Percentiles rank a stretch among this genome's conserved stretches.
phyloP scores from a whole-genome alignment of 108 stramenopile genomes.

The Mediolabrus comicus region DNA sequence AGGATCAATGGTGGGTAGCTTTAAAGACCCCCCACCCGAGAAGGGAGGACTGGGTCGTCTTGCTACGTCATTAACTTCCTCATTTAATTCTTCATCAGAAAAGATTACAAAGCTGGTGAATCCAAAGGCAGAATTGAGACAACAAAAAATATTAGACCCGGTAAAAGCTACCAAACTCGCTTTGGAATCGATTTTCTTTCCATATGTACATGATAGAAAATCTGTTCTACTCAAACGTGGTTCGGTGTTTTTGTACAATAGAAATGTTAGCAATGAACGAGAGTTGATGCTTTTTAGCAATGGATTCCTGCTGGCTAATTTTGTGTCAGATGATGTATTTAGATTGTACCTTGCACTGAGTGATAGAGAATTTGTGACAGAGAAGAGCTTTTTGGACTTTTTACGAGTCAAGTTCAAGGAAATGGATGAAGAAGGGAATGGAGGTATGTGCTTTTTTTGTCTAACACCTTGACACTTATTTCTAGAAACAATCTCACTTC shows the following conservation, averaged over 20 bases:
- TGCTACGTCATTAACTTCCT: background rate
- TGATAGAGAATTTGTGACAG: slow-evolving; percentile 16
- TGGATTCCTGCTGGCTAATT: slow-evolving; percentile 9
- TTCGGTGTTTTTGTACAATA: slow-evolving; percentile 3
- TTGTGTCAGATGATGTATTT: slow-evolving; percentile 10
- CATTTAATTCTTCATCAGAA: background rate
- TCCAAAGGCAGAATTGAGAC: background rate
- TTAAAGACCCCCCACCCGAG: background rate
- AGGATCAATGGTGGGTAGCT: background rate
- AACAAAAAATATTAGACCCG: background rate
- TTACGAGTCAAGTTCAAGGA: background rate
- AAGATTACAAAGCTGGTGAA: background rate
- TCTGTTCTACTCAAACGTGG: slow-evolving; percentile 22
- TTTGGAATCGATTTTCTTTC: slow-evolving; percentile 10
- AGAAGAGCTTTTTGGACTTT: slow-evolving; percentile 10
- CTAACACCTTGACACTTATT: background rate
- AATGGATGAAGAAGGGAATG: background rate
- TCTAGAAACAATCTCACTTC: background rate
- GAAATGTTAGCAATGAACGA: slow-evolving; percentile 5
- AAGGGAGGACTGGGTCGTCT: background rate
- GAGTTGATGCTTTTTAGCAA: slow-evolving; percentile 25
- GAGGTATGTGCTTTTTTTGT: background rate
- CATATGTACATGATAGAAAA: slow-evolving; percentile 16
- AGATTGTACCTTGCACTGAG: slow-evolving; percentile 6
- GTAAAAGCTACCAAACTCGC: background rate